Evolutionary conservation across 148 eudicot genomes (phyloP).

Genomic region (Chenopodium berlandieri): DNA sequence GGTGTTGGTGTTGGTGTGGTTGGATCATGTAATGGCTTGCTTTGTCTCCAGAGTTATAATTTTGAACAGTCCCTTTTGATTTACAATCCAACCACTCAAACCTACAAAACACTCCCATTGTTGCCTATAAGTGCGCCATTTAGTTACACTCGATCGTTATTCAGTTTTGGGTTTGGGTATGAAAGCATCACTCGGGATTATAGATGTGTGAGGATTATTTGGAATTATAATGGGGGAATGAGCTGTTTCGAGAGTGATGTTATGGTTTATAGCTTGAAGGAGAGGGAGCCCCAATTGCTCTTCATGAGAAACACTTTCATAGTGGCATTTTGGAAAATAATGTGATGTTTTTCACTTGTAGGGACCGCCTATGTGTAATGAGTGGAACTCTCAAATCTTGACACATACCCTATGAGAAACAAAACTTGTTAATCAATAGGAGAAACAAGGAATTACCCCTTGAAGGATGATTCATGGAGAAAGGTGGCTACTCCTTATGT

Average conservation of each 20-base stretch:
- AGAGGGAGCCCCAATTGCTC: too few species aligned
- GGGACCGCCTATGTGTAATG: too few species aligned
- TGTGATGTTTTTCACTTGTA: too few species aligned
- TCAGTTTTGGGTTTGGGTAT: background rate
- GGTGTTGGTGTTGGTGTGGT: background rate
- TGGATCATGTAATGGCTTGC: slow-evolving; percentile 26
- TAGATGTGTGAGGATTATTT: slow-evolving; percentile 13
- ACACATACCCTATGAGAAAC: too few species aligned
- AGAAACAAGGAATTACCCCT: too few species aligned
- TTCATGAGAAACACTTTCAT: too few species aligned
- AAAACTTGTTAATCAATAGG: too few species aligned
- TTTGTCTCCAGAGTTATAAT: background rate
- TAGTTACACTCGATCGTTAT: background rate
- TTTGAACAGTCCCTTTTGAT: background rate
- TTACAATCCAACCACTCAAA: slow-evolving; percentile 13
- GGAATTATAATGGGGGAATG: background rate
- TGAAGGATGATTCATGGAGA: background rate
- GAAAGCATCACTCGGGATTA: background rate
- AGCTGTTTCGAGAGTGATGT: background rate
- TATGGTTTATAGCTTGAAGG: slow-evolving; percentile 20
- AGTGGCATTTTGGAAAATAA: too few species aligned
- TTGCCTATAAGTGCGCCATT: background rate
- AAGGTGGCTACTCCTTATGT: background rate
- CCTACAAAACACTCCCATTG: background rate
- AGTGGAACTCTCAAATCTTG: too few species aligned